These are phyloP conservation scores for Aspergillus alliaceus DNA, from an alignment of 2,329 filamentous ascomycete species.

Conservation along the genomic window DNA sequence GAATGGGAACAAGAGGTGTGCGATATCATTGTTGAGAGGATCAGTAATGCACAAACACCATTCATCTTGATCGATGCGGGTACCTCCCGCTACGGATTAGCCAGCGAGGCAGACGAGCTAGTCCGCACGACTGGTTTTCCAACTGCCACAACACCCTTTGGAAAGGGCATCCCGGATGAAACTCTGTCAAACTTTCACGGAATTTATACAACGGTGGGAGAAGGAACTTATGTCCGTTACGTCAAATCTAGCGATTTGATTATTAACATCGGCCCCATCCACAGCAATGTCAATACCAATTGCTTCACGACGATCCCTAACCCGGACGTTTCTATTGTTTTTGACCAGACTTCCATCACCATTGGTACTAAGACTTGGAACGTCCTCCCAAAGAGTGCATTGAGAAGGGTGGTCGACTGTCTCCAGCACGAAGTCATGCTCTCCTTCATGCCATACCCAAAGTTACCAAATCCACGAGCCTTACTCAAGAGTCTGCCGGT, in stretches of 20 bases:
- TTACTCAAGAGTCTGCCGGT: conserved; percentile 35
- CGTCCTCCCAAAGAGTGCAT: conserved; percentile 57
- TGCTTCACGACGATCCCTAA: conserved; percentile 80
- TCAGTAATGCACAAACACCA: conserved; percentile 49
- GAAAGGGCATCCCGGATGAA: conserved; percentile 54
- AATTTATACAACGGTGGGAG: conserved; percentile 48
- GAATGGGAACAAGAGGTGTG: conserved; percentile 8
- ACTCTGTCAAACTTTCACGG: conserved; percentile 49
- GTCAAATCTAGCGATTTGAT: conserved; percentile 42
- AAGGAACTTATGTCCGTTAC: conserved; percentile 15
- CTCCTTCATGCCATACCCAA: neutral
- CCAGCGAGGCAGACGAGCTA: conserved; percentile 44
- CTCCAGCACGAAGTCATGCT: neutral
- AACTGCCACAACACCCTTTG: conserved; percentile 49
- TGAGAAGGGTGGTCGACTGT: neutral
- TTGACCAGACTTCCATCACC: conserved; percentile 71
- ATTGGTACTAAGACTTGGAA: conserved; percentile 79
- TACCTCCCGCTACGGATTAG: conserved; percentile 39
- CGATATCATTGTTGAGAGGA: conserved; percentile 35
- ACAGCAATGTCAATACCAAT: conserved; percentile 53
- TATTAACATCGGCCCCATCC: conserved; percentile 33
- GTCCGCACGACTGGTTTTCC: conserved; percentile 47
- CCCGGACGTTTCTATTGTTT: conserved; percentile 75
- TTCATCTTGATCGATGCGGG: conserved; percentile 55
- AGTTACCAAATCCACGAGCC: neutral